These are phyloP conservation scores for Pontederia paniculata DNA, from an alignment of 176 grass and related monocot species.

Conservation along the genomic window DNA sequence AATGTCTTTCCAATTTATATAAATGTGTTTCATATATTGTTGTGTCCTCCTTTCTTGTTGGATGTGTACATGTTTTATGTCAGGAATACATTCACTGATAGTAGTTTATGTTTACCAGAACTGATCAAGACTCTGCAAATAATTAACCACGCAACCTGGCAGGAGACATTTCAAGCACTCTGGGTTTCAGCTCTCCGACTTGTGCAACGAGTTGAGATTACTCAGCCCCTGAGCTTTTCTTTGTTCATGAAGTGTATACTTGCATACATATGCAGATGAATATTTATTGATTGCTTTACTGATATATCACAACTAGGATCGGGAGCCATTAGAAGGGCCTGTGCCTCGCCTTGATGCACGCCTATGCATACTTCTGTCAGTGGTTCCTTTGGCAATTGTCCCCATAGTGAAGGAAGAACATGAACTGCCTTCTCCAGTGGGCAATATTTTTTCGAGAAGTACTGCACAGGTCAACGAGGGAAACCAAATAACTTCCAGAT, in stretches of 20 bases:
- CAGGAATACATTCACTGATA: background rate
- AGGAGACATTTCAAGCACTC: slow-evolving; percentile 93
- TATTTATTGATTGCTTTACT: too few species aligned
- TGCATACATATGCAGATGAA: background rate
- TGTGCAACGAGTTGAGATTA: slow-evolving; percentile 61
- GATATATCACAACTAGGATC: slow-evolving; percentile 35
- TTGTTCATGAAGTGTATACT: background rate
- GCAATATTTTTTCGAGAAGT: background rate
- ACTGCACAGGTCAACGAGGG: slow-evolving; percentile 23
- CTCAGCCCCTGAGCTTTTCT: slow-evolving; percentile 8
- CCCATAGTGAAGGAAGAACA: slow-evolving; percentile 69
- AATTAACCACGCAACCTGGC: slow-evolving; percentile 89
- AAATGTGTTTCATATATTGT: background rate
- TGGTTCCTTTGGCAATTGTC: slow-evolving; percentile 65
- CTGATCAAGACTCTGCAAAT: slow-evolving; percentile 64
- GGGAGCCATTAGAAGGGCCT: slow-evolving; percentile 78
- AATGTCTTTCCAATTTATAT: background rate
- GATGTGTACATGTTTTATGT: background rate
- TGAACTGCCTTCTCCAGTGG: slow-evolving; percentile 7
- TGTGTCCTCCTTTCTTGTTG: background rate
- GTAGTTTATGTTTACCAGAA: slow-evolving; percentile 39
- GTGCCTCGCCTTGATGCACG: slow-evolving; percentile 75
- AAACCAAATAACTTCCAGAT: slow-evolving; percentile 42
- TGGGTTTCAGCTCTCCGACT: slow-evolving; percentile 93
- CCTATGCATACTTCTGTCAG: slow-evolving; percentile 72